These are phyloP conservation scores for Cordyceps farinosa DNA, from an alignment of 2,329 filamentous ascomycete genomes.

Conservation along the genomic window DNA sequence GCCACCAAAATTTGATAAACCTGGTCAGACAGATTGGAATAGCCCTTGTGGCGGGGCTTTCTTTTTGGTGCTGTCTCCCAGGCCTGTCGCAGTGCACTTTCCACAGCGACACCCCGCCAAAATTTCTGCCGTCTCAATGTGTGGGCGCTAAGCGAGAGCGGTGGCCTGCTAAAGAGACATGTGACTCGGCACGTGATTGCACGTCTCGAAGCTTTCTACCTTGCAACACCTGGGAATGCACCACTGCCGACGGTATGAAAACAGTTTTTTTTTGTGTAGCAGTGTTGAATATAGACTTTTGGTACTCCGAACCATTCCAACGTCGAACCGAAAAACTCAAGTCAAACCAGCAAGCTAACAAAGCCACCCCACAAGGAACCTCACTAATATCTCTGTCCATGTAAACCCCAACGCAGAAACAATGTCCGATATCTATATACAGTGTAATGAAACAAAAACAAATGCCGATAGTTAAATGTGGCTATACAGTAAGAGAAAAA, in stretches of 20 bases:
- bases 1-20: slow-evolving; percentile 29
- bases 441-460: background rate
- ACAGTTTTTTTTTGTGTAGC: background rate
- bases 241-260: background rate
- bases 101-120: slow-evolving; percentile 32
- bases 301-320: slow-evolving; percentile 11
- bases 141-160: slow-evolving; percentile 42
- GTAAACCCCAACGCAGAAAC: background rate
- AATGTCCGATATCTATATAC: slow-evolving; percentile 15
- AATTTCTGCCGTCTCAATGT: slow-evolving; percentile 37
- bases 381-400: background rate
- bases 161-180: slow-evolving; percentile 29
- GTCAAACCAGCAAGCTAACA: slow-evolving; percentile 5
- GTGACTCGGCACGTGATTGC: slow-evolving; percentile 25
- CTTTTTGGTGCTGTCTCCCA: slow-evolving; percentile 17
- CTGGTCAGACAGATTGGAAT: slow-evolving; percentile 25
- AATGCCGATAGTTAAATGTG: slow-evolving; percentile 6
- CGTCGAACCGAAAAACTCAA: slow-evolving; percentile 2
- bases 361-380: background rate
- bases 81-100: background rate
- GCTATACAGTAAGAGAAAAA: slow-evolving; percentile 1
- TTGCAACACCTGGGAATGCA: background rate
- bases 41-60: slow-evolving; percentile 38
- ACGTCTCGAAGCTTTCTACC: background rate
- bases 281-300: slow-evolving; percentile 12